phyloP scores from a whole-genome alignment of 768 basidiomycete genomes.

The Phanerochaete sordida region DNA sequence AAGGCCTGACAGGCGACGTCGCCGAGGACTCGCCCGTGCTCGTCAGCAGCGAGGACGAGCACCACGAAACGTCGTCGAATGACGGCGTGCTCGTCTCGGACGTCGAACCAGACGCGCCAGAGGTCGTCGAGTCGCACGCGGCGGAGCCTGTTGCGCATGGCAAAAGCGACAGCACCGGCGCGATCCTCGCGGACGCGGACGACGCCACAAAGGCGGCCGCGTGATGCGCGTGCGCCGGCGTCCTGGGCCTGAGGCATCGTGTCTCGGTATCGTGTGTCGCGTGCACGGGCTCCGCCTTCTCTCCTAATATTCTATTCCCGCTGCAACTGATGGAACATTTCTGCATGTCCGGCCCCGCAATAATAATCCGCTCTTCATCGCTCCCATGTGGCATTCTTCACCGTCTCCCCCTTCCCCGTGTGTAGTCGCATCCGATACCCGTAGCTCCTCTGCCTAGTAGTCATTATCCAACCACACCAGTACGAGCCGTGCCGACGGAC shows the following conservation, averaged over 20 bases:
- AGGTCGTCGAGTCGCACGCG: constrained; percentile 26
- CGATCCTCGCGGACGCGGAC: constrained; percentile 14
- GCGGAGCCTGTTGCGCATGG: constrained; percentile 31
- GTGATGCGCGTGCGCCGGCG: background rate
- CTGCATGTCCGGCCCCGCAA: constrained; percentile 2
- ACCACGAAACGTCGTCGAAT: constrained; percentile 26
- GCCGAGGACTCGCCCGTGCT: constrained; percentile 24
- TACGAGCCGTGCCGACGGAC: background rate
- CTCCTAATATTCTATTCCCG: background rate
- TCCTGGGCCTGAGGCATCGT: background rate
- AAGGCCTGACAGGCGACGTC: background rate
- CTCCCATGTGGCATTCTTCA: background rate
- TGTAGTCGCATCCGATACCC: constrained; percentile 11
- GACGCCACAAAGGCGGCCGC: background rate
- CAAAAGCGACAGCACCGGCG: constrained; percentile 57
- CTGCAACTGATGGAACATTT: constrained; percentile 3
- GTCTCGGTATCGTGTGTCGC: background rate
- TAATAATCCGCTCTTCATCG: background rate
- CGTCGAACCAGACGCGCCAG: constrained; percentile 31
- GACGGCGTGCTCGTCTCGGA: constrained; percentile 33
- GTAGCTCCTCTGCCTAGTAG: constrained; percentile 6
- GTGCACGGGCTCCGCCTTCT: background rate
- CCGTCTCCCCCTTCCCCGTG: background rate
- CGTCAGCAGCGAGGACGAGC: constrained; percentile 18
- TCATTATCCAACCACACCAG: background rate